Conservation (phyloP, 441 rosid genomes). For the Melastoma candidum region DNA sequence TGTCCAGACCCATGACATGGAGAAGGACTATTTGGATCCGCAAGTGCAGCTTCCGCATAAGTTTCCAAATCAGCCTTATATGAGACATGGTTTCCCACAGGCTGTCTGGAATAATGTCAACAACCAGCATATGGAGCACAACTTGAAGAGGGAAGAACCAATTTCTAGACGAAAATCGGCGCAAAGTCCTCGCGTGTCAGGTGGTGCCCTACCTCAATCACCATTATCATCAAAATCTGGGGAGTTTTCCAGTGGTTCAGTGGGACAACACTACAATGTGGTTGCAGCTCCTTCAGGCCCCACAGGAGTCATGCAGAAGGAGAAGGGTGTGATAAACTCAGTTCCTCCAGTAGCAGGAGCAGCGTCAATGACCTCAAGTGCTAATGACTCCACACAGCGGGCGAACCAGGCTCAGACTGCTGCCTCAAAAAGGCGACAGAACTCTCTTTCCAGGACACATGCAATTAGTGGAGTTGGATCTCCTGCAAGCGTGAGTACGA, state of each 20-base stretch:
- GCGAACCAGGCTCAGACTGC: slow-evolving; percentile 61
- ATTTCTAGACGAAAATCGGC: slow-evolving; percentile 59
- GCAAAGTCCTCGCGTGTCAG: slow-evolving; percentile 82
- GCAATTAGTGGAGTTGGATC: slow-evolving; percentile 80
- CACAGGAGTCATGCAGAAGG: slow-evolving; percentile 57
- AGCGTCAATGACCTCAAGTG: slow-evolving; percentile 67
- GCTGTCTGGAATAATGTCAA: slow-evolving; percentile 52
- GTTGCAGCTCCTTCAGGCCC: slow-evolving; percentile 34
- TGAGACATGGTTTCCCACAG: slow-evolving; percentile 56
- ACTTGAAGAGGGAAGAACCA: slow-evolving; percentile 72
- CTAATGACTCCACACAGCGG: slow-evolving; percentile 67
- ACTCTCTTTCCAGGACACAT: slow-evolving; percentile 63
- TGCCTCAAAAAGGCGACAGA: slow-evolving; percentile 55
- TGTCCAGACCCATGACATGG: slow-evolving; percentile 42
- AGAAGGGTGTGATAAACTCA: slow-evolving; percentile 58
- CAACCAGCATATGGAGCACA: slow-evolving; percentile 52
- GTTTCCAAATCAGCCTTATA: slow-evolving; percentile 40
- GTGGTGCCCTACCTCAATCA: slow-evolving; percentile 79
- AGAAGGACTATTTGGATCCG: slow-evolving; percentile 45
- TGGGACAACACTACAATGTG: slow-evolving; percentile 71
- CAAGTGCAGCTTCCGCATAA: slow-evolving; percentile 50
- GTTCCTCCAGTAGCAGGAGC: slow-evolving; percentile 56
- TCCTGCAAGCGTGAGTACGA: slow-evolving; percentile 83
- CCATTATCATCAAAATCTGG: slow-evolving; percentile 96
- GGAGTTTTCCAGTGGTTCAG: slow-evolving; percentile 88